Evolutionary conservation across 1,139 yeast genomes (phyloP), one percentile per base, ranked within the genome.

Genomic region (Suhomyces terraborum): DNA sequence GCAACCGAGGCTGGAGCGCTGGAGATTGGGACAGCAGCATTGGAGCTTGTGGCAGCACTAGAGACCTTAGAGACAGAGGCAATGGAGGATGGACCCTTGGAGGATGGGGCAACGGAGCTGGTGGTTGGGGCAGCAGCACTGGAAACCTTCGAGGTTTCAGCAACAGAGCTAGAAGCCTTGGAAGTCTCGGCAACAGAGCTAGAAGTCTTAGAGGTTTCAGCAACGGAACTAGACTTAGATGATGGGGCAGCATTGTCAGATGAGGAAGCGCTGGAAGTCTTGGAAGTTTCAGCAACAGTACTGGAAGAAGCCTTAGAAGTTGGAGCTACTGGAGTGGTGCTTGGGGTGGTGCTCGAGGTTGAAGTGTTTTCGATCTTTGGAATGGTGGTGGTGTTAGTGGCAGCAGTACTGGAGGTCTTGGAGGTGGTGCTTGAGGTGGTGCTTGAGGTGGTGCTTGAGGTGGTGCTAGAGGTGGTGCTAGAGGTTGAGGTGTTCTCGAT

Each of bases 141-240:
- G 26, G 59, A 33, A 23, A 56, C 13, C 13, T 18, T 18, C n/a
- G 24, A 8, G 9, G 40, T 10, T 2, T 33, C 17, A 6, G 38
- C 18, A 26, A 8, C 42, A 17, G 39, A 17, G 28, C 27, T 38
- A 29, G 58, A 35, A 21, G 4, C 25, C 13, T 23, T 23, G 25
- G 57, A 46, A 51, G 67, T n/a, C n/a, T n/a, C n/a, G n/a, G n/a
- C 67, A 49, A 67, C 64, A 58, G 59, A 61, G 20, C 67, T 62
- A 41, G 67, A 59, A 56, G 62, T 57, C 23, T 40, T 31, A 14
- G 55, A 52, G 32, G 30, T 10, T 8, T 33, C 8, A 17, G 37
- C 34, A 40, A 43, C 41, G 19, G 48, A 32, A 42, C 58, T 45
- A 29, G 34, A 30, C n/a, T n/a, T n/a, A n/a, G n/a, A n/a, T n/a